These are phyloP conservation scores for Sungouiella blattae DNA, from an alignment of 805 yeast species.

Conservation along the genomic window DNA sequence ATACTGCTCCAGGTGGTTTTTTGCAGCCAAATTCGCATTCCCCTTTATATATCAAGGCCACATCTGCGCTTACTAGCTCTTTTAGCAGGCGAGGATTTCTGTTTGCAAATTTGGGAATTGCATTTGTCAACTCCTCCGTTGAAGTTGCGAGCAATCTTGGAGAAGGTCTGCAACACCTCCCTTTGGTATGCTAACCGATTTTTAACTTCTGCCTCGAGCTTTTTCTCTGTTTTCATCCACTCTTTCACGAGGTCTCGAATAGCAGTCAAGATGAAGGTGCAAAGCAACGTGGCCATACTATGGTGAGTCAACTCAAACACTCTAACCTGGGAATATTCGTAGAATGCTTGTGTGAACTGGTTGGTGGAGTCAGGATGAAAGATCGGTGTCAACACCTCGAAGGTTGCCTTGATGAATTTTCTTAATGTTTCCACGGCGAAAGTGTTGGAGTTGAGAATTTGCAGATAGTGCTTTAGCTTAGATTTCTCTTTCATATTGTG, in stretches of 20 bases:
- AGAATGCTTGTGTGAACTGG: conserved; percentile 7
- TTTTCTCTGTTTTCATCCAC: conserved; percentile 9
- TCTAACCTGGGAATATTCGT: conserved; percentile 4
- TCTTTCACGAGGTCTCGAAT: conserved; percentile 8
- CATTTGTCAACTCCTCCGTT: no score
- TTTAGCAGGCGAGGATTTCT: no score
- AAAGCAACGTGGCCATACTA: conserved; percentile 4
- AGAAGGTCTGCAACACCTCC: no score
- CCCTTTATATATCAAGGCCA: no score
- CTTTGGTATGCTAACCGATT: no score
- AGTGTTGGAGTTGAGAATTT: conserved; percentile 5
- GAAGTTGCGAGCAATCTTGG: no score
- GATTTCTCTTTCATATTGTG: neutral
- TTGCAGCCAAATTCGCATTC: no score
- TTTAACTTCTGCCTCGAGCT: conserved; percentile 9
- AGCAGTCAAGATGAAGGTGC: conserved; percentile 9
- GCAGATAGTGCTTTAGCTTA: neutral
- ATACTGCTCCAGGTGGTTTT: no score
- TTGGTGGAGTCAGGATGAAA: conserved; percentile 11
- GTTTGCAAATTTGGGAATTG: no score
- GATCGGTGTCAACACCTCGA: conserved; percentile 9
- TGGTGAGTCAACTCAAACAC: conserved; percentile 3
- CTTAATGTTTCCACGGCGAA: conserved; percentile 7
- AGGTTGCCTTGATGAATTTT: conserved; percentile 8
- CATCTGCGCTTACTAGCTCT: no score